Base-by-base conservation (phyloP, 345 rosid species). In the Pistacia atlantica region DNA sequence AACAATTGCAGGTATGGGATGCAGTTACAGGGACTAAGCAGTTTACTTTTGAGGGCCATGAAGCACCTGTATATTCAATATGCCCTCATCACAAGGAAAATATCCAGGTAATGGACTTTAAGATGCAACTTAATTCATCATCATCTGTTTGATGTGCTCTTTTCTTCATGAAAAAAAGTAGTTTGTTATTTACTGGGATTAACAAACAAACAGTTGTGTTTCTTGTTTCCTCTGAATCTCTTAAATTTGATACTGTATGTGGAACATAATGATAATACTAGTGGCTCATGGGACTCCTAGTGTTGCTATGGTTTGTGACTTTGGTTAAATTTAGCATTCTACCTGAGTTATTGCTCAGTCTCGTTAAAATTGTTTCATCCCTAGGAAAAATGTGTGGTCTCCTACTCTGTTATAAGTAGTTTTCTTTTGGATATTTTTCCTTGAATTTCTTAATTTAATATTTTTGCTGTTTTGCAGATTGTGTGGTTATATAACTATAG, bases 1-100 rank as follows among this genome's bases (percentile, higher is more conserved):
- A 45, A 33, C 64, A 72, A 80, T 58, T 77, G 77, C 84, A 92
- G 98, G 98, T 94, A 60, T 94, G 98, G 98, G 97, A 94, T 84
- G 89, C 92, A 46, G 78, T 75, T 58, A 83, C 92, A 2, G 98
- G 97, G 67, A 55, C 48, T 57, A 83, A 76, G 72, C 87, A 76
- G 83, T 85, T 76, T 75, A 78, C 80, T 70, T 92, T 94, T 76
- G 89, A 86, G 84, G 97, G 97, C 79, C 97, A 94, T 84, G 97
- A 94, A 80, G 90, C 98, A 73, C 91, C 98, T 81, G 94, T 94
- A 11, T 89, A 84, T 79, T 94, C 94, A 63, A 80, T 94, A 59
- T 90, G 95, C 63, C 97, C 98, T 75, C 98, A 94, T 79, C 87
- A 87, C 81, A 94, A 88, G 85, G 97, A 87, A 80, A 90, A 79